phyloP scores from a whole-genome alignment of 208 protist species.

The Trypanosoma melophagium region DNA sequence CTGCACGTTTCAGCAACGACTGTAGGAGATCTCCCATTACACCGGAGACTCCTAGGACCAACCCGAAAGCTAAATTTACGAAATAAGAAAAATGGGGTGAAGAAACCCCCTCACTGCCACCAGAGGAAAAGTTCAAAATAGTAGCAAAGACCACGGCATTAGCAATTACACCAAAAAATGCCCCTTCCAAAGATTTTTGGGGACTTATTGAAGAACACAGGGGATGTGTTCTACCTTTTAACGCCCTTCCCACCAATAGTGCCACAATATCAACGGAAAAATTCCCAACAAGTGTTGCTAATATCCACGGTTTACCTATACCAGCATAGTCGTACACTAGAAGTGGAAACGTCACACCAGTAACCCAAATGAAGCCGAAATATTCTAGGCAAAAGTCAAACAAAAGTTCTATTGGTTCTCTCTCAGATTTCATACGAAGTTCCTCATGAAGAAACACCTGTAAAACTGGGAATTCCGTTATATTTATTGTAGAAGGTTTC shows the following conservation, averaged over 20 bases:
- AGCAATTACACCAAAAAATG: slow-evolving; percentile 58
- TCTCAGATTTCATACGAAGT: slow-evolving; percentile 52
- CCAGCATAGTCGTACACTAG: slow-evolving; percentile 51
- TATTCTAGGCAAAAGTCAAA: slow-evolving; percentile 85
- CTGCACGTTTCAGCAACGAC: slow-evolving; percentile 86
- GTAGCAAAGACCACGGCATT: slow-evolving; percentile 54
- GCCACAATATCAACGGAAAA: slow-evolving; percentile 82
- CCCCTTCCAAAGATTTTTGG: slow-evolving; percentile 90
- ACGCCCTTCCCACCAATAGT: slow-evolving; percentile 54
- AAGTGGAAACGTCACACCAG: slow-evolving; percentile 48
- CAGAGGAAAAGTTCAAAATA: slow-evolving; percentile 33
- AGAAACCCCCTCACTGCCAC: not conserved
- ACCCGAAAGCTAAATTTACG: slow-evolving; percentile 58
- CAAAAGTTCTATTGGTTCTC: slow-evolving; percentile 65
- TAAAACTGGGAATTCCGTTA: not conserved
- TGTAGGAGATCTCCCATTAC: slow-evolving; percentile 84
- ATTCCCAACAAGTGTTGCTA: slow-evolving; percentile 63
- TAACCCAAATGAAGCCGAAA: slow-evolving; percentile 82
- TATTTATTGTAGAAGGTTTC: not conserved
- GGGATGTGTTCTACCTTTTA: slow-evolving; percentile 37
- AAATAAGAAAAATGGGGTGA: slow-evolving; percentile 21
- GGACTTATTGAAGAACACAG: slow-evolving; percentile 75
- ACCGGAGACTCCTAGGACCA: slow-evolving; percentile 36
- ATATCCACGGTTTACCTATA: slow-evolving; percentile 57
- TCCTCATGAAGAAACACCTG: slow-evolving; percentile 61